These are phyloP conservation scores for Solanum pinnatisectum DNA, from an alignment of 257 asterid genomes.

Conservation along the genomic window DNA sequence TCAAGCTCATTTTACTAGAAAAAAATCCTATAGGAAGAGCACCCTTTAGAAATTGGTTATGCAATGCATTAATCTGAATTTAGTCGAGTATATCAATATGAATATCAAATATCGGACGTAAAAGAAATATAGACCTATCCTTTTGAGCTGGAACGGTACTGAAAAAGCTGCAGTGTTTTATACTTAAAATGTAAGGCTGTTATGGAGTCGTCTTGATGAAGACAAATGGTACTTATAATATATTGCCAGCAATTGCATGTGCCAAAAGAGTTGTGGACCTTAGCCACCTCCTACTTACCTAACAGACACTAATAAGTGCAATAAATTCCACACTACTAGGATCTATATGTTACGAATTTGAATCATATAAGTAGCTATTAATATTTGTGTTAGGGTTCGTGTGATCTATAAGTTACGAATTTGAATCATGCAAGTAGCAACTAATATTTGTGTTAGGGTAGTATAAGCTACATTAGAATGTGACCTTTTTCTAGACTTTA, in stretches of 20 bases:
- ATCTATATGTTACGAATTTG: too few species aligned
- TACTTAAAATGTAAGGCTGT: neutral
- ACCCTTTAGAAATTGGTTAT: too few species aligned
- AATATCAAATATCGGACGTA: rapidly evolving
- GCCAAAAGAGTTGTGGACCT: neutral
- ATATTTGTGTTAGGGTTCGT: too few species aligned
- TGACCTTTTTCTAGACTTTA: neutral
- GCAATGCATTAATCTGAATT: neutral
- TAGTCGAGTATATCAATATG: neutral
- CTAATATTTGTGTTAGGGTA: neutral
- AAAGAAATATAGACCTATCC: neutral
- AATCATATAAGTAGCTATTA: too few species aligned
- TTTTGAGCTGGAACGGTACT: neutral
- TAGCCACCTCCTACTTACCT: neutral
- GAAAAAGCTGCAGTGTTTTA: neutral
- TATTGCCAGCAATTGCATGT: neutral
- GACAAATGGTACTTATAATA: neutral
- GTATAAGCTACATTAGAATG: neutral
- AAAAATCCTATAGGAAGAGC: too few species aligned
- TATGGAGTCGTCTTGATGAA: neutral
- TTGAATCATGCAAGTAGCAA: neutral
- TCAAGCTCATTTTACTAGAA: neutral
- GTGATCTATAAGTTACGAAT: neutral
- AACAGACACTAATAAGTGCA: neutral
- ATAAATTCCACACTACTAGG: neutral